Evolutionary conservation across 2,329 filamentous ascomycete species (phyloP).

Genomic region (Blumeria graminis): DNA sequence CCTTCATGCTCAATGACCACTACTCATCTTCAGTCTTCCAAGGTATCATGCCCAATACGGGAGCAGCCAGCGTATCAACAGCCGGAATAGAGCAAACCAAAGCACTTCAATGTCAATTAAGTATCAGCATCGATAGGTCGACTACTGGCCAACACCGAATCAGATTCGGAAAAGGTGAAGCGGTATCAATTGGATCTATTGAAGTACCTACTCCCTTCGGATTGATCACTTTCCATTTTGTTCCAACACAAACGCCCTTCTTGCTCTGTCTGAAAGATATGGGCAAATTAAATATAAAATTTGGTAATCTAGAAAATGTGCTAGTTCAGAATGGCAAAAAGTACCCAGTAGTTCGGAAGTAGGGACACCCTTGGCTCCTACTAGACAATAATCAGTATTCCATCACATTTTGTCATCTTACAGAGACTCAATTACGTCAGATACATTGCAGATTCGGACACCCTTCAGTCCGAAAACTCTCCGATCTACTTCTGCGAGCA

Average conservation of each 20-base stretch:
- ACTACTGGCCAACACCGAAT: neutral
- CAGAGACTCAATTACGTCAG: neutral
- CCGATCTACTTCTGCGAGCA: neutral
- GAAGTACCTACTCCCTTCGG: neutral
- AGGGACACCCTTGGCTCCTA: neutral
- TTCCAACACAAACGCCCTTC: neutral
- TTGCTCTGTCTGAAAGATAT: neutral
- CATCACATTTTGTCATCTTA: neutral
- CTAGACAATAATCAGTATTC: neutral
- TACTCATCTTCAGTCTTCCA: no score
- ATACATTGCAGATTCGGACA: neutral
- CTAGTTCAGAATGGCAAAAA: neutral
- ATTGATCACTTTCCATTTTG: neutral
- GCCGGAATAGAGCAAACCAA: neutral
- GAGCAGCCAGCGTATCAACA: neutral
- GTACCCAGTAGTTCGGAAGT: neutral
- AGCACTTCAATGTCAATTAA: neutral
- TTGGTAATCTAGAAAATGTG: neutral
- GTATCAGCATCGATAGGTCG: neutral
- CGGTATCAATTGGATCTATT: neutral
- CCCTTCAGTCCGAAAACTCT: neutral
- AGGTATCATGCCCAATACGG: neutral
- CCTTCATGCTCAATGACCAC: neutral
- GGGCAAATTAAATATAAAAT: neutral
- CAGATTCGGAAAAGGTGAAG: neutral